Percentiles rank a stretch among this genome's conserved stretches.
phyloP scores from a whole-genome alignment of 768 basidiomycete species.

The Lactarius sp. region DNA sequence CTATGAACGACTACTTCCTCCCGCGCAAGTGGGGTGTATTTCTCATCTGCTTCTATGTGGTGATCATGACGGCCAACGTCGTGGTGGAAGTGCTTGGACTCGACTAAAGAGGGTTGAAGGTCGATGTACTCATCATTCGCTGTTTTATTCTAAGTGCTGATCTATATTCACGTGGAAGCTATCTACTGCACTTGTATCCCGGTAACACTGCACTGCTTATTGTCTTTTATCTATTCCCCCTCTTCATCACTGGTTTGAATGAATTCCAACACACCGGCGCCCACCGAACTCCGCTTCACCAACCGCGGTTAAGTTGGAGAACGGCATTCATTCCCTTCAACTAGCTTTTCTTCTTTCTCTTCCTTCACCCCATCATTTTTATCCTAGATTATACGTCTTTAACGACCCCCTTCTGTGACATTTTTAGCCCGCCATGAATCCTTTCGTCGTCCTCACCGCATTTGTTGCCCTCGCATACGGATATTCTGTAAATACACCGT shows the following conservation, averaged over 20 bases:
- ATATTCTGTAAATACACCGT: constrained; percentile 67
- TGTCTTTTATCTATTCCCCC: background rate
- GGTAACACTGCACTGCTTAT: background rate
- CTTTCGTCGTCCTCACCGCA: constrained; percentile 31
- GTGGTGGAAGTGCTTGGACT: constrained; percentile 58
- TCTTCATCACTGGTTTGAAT: constrained; percentile 1
- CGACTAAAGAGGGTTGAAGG: constrained; percentile 2
- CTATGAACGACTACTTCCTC: constrained; percentile 76
- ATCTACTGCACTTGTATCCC: constrained; percentile 8
- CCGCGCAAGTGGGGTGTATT: constrained; percentile 78
- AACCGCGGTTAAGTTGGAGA: constrained; percentile 13
- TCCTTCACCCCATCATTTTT: constrained; percentile 6
- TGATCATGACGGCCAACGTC: constrained; percentile 75
- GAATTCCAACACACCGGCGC: constrained; percentile 18
- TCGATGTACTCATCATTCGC: constrained; percentile 6
- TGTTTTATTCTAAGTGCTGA: constrained; percentile 1
- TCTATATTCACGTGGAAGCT: background rate
- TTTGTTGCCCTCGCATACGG: constrained; percentile 34
- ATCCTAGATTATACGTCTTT: constrained; percentile 12
- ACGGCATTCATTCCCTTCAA: constrained; percentile 10
- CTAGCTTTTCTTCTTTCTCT: constrained; percentile 8
- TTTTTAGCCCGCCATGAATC: constrained; percentile 35
- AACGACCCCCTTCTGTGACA: constrained; percentile 9
- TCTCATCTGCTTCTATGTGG: constrained; percentile 66
- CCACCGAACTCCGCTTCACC: constrained; percentile 24